Percentiles rank a stretch among this genome's conserved stretches.
Evolutionary conservation across 352 stramenopile genomes (phyloP).

Genomic region (Pythium dissotocum): DNA sequence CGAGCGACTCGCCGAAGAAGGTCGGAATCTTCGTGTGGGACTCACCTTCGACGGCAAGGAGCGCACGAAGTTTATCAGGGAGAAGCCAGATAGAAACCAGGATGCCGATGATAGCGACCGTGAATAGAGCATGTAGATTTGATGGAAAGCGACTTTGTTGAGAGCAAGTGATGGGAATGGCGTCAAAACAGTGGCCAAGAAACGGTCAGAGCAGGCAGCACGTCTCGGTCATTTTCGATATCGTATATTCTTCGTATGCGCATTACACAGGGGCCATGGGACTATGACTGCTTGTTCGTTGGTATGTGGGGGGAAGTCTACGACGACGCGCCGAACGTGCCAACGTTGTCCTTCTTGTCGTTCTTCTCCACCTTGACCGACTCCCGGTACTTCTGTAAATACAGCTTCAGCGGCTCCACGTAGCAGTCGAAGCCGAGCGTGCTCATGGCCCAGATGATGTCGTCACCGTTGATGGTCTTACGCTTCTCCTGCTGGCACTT

Average conservation of each 20-base stretch:
- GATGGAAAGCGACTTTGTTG: background rate
- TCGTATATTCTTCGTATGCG: slow-evolving; percentile 5
- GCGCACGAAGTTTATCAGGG: background rate
- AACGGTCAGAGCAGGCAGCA: background rate
- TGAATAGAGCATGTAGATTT: background rate
- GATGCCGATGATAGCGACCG: background rate
- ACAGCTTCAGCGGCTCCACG: slow-evolving; percentile 98
- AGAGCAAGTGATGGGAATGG: no score
- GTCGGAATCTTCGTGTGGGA: slow-evolving; percentile 58
- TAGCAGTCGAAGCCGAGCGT: slow-evolving; percentile 99
- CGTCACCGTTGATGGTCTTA: slow-evolving; percentile 99
- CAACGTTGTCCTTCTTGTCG: slow-evolving; percentile 91
- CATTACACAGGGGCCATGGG: background rate
- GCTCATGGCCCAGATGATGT: slow-evolving; percentile 99
- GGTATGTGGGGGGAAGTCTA: slow-evolving; percentile 29
- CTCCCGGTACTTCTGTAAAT: slow-evolving; percentile 98
- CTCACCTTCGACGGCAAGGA: background rate
- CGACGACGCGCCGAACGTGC: slow-evolving; percentile 81
- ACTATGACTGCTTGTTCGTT: background rate
- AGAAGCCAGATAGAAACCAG: background rate
- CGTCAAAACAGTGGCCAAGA: background rate
- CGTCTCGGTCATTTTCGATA: background rate
- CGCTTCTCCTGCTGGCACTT: slow-evolving; percentile 99
- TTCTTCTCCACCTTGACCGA: slow-evolving; percentile 90
- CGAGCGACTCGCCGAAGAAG: slow-evolving; percentile 56